Percentiles rank a stretch among this genome's conserved stretches.
Conservation (phyloP, 306 rosid genomes). For the Vigna unguiculata region DNA sequence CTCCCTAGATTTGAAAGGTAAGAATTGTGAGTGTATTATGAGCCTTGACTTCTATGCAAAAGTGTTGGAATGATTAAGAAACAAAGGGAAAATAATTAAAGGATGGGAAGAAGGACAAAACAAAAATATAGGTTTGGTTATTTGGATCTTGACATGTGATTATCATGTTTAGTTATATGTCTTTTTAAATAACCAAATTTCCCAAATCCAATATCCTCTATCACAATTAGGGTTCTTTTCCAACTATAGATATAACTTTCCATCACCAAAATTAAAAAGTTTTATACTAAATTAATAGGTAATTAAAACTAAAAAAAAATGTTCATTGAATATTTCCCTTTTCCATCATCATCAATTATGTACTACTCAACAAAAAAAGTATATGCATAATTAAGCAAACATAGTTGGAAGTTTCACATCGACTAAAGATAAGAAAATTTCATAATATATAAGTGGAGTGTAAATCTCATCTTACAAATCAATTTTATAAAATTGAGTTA, state of each 20-base stretch:
- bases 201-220: background rate
- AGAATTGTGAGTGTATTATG: background rate
- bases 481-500: too few relatives aligned
- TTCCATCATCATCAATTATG: background rate
- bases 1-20: conserved; percentile 9
- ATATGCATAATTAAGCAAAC: too few relatives aligned
- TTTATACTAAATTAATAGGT: background rate
- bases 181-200: conserved; percentile 33
- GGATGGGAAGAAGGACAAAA: conserved; percentile 26
- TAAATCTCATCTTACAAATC: too few relatives aligned
- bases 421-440: too few relatives aligned
- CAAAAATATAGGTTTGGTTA: background rate
- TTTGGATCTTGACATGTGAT: conserved; percentile 7
- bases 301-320: background rate
- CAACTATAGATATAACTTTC: background rate
- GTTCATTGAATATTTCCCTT: conserved; percentile 2
- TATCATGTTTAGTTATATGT: conserved; percentile 17
- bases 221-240: conserved; percentile 6
- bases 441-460: too few relatives aligned
- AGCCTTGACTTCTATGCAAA: conserved; percentile 25
- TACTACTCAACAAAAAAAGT: too few relatives aligned
- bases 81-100: background rate
- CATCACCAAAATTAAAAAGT: background rate
- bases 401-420: too few relatives aligned
- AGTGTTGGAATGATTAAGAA: background rate